Conservation (phyloP, 805 yeast genomes). For the Zygosaccharomyces bailii region DNA sequence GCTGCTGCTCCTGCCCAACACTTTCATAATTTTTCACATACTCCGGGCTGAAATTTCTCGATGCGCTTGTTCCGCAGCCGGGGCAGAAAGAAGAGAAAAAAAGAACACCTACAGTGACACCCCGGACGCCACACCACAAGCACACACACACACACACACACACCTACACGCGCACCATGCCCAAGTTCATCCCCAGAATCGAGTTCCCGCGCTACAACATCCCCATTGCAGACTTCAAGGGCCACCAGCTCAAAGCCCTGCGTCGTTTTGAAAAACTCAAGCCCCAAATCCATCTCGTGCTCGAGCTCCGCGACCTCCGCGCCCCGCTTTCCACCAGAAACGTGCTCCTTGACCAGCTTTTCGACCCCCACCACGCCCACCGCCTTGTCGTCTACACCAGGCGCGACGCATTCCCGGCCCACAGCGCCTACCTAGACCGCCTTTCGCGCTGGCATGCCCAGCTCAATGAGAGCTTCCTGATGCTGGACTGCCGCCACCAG, state of each 20-base stretch:
- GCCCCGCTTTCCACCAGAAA: slow-evolving; percentile 87
- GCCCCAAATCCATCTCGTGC: slow-evolving; percentile 74
- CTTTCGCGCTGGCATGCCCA: slow-evolving; percentile 49
- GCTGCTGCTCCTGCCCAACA: too few species aligned
- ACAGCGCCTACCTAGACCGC: slow-evolving; percentile 20
- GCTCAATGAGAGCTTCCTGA: slow-evolving; percentile 43
- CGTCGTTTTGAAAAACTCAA: slow-evolving; percentile 61
- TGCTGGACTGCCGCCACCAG: slow-evolving; percentile 55
- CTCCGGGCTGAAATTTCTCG: slow-evolving; percentile 5
- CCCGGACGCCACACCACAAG: too few species aligned
- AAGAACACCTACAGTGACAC: too few species aligned
- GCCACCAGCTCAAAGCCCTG: slow-evolving; percentile 84
- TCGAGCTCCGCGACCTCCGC: slow-evolving; percentile 84
- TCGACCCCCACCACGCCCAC: slow-evolving; percentile 42
- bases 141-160: background rate
- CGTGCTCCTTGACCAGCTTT: slow-evolving; percentile 65
- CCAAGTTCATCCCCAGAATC: slow-evolving; percentile 60
- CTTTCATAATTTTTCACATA: too few species aligned
- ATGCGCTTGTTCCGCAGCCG: too few species aligned
- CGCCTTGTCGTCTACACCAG: slow-evolving; percentile 64
- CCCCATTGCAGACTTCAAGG: slow-evolving; percentile 75
- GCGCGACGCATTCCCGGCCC: slow-evolving; percentile 51
- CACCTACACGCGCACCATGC: slow-evolving; percentile 7
- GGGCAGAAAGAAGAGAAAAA: background rate
- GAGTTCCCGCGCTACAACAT: slow-evolving; percentile 73